phyloP scores from a whole-genome alignment of 352 stramenopile genomes.

The Pythium brachiatum region DNA sequence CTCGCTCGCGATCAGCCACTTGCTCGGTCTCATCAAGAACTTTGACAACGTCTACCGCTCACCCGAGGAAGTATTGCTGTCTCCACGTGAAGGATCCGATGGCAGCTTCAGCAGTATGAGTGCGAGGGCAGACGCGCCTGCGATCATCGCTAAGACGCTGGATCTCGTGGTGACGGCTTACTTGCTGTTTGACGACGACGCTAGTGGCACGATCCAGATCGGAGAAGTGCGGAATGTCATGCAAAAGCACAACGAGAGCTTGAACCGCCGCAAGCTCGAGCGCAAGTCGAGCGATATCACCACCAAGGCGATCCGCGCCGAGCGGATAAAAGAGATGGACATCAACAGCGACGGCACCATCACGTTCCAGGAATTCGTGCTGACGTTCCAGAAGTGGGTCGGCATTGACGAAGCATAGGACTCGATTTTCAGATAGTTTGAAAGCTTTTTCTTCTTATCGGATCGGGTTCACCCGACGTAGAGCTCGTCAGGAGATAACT shows the following conservation, averaged over 20 bases:
- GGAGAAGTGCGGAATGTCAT: constrained; percentile 68
- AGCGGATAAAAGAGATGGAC: constrained; percentile 88
- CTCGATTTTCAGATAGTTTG: too few species aligned
- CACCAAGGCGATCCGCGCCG: constrained; percentile 55
- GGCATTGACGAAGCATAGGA: constrained; percentile 45
- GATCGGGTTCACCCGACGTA: not conserved
- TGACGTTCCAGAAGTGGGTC: constrained; percentile 87
- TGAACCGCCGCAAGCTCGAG: constrained; percentile 33
- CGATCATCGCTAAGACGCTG: constrained; percentile 63
- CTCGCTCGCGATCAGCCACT: constrained; percentile 78
- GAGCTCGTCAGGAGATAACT: not conserved
- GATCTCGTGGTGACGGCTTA: constrained; percentile 86
- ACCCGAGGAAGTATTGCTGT: constrained; percentile 31
- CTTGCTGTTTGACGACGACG: constrained; percentile 82
- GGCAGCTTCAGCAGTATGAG: constrained; percentile 8
- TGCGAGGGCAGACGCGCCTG: constrained; percentile 27
- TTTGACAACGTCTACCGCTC: constrained; percentile 47
- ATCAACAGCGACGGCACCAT: constrained; percentile 85
- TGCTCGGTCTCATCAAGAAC: constrained; percentile 77
- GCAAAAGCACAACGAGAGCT: constrained; percentile 42
- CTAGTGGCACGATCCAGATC: constrained; percentile 78
- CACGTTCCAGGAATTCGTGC: constrained; percentile 88
- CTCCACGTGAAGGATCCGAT: not conserved
- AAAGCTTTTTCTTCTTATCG: not conserved
- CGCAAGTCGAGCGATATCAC: constrained; percentile 55